Conservation (phyloP, 345 rosid genomes). For the Cardiospermum halicacabum region DNA sequence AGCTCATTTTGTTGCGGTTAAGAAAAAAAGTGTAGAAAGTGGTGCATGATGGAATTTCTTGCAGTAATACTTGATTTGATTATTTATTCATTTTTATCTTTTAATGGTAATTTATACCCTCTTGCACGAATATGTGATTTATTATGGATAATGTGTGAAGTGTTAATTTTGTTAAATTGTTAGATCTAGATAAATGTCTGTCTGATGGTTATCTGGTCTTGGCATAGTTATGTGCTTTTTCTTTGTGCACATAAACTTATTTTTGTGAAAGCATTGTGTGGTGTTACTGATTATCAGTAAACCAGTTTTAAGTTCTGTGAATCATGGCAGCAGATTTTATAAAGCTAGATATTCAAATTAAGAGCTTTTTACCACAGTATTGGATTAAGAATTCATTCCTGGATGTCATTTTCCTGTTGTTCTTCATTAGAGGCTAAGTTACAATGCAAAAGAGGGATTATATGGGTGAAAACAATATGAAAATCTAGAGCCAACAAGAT, state of each 20-base stretch:
- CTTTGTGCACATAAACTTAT: not conserved
- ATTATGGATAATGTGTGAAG: not conserved
- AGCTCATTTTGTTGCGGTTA: not conserved
- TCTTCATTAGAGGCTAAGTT: not conserved
- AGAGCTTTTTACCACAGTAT: not conserved
- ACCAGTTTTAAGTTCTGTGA: not conserved
- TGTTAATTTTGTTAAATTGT: too few relatives aligned
- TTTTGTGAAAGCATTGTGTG: not conserved
- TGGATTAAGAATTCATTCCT: not conserved
- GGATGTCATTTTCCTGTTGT: not conserved
- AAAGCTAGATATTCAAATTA: not conserved
- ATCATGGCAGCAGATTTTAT: not conserved
- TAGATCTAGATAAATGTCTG: not conserved
- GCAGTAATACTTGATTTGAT: not conserved
- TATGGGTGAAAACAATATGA: not conserved
- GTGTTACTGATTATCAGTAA: not conserved
- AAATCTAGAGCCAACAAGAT: not conserved
- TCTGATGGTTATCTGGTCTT: not conserved
- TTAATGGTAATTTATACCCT: not conserved
- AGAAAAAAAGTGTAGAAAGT: not conserved
- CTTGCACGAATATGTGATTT: not conserved
- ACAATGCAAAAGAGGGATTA: not conserved
- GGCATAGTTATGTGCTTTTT: not conserved
- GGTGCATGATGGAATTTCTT: not conserved
- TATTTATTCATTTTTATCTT: too few relatives aligned